Conservation (phyloP, 495 filamentous ascomycete genomes). For the Penicillium salamii region DNA sequence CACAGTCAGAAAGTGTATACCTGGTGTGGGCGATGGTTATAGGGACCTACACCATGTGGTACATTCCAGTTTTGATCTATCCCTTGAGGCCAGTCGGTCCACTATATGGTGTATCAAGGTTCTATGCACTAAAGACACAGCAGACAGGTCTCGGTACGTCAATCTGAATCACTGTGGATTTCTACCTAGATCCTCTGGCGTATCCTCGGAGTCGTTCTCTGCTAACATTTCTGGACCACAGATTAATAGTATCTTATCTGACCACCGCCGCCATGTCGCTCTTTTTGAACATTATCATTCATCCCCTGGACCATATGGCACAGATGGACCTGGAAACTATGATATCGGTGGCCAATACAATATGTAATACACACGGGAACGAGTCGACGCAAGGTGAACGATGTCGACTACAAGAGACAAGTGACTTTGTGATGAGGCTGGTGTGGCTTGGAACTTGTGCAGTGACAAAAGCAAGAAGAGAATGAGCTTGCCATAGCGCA, state of each 20-base stretch:
- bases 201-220: too few relatives aligned
- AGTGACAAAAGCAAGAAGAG: conserved; percentile 10
- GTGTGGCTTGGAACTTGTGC: conserved; percentile 21
- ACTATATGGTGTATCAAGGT: conserved; percentile 9
- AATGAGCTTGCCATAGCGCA: too few relatives aligned
- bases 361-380: too few relatives aligned
- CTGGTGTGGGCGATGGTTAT: background rate
- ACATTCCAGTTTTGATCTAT: conserved; percentile 23
- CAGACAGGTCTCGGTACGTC: background rate
- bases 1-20: conserved; percentile 17
- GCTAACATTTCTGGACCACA: background rate
- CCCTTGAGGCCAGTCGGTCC: conserved; percentile 15
- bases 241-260: conserved; percentile 13
- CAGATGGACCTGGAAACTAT: too few relatives aligned
- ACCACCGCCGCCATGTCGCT: conserved; percentile 10
- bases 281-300: conserved; percentile 20
- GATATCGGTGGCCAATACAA: too few relatives aligned
- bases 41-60: conserved; percentile 17
- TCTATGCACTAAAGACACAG: conserved; percentile 3
- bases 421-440: conserved; percentile 13
- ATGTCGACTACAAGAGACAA: background rate
- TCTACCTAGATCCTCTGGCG: too few relatives aligned
- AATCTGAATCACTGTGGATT: too few relatives aligned
- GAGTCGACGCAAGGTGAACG: too few relatives aligned
- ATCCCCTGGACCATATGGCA: conserved; percentile 5